Evolutionary conservation across 371 early-diverging fungal genomes (phyloP).

Genomic region (Smittium culicis): DNA sequence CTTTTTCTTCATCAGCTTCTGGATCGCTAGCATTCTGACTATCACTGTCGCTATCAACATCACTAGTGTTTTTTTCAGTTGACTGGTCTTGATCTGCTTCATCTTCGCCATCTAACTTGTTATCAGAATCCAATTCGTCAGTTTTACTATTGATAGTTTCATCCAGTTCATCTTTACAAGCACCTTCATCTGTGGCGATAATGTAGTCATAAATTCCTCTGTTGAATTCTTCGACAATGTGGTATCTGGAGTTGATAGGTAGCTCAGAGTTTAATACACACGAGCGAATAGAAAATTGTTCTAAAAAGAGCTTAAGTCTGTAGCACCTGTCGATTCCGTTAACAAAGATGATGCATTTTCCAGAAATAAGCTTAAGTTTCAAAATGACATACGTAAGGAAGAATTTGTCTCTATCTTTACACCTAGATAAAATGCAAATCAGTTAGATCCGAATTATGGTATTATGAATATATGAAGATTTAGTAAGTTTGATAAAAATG

Average conservation of each 20-base stretch:
- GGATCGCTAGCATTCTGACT: conserved; percentile 14
- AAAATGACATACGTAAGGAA: conserved; percentile 76
- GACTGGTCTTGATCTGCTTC: conserved; percentile 25
- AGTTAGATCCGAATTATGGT: too few relatives aligned
- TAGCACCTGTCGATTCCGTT: conserved; percentile 86
- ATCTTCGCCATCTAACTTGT: too few relatives aligned
- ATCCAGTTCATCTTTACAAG: conserved; percentile 47
- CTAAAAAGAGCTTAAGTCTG: conserved; percentile 80
- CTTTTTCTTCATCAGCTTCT: conserved; percentile 21
- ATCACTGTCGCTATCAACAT: conserved; percentile 13
- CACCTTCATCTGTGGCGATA: conserved; percentile 87
- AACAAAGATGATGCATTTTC: conserved; percentile 86
- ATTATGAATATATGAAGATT: too few relatives aligned
- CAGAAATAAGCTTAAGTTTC: conserved; percentile 73
- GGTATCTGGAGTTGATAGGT: conserved; percentile 79
- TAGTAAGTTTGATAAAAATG: not conserved
- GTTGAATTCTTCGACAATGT: conserved; percentile 94
- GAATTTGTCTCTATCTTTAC: conserved; percentile 76
- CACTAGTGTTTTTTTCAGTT: conserved; percentile 19
- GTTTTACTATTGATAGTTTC: conserved; percentile 43
- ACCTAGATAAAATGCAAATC: conserved; percentile 29
- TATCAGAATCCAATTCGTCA: too few relatives aligned
- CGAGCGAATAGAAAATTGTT: conserved; percentile 81
- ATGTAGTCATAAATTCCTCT: conserved; percentile 90
- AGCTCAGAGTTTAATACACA: conserved; percentile 89